These are phyloP conservation scores for Komagataella phaffii DNA, from an alignment of 805 yeast species.

Conservation along the genomic window DNA sequence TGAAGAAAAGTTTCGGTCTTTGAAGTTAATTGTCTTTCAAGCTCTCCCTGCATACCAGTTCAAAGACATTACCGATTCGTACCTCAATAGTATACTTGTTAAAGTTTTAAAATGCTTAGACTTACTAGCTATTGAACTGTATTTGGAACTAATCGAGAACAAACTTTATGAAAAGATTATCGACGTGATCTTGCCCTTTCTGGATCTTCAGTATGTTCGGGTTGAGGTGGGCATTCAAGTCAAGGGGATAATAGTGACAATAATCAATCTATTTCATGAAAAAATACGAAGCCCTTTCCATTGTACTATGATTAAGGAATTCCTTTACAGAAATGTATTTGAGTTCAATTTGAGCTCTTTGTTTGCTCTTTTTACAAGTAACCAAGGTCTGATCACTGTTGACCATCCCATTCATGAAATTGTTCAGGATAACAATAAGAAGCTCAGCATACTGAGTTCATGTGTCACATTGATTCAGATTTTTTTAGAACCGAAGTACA, in stretches of 20 bases:
- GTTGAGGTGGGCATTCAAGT: slow-evolving; percentile 1
- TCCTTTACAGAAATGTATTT: background rate
- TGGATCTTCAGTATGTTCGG: background rate
- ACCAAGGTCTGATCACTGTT: background rate
- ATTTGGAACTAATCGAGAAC: background rate
- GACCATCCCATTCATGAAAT: background rate
- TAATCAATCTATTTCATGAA: slow-evolving; percentile 1
- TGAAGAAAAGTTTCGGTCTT: background rate
- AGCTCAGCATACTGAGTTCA: slow-evolving; percentile 1
- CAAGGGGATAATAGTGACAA: slow-evolving; percentile 1
- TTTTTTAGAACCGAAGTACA: background rate
- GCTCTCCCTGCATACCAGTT: background rate
- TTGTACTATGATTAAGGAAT: background rate
- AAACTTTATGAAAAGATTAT: background rate
- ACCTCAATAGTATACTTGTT: background rate
- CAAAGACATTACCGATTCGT: background rate
- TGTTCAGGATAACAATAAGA: background rate
- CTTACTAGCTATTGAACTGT: background rate
- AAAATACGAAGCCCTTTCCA: background rate
- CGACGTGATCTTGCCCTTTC: slow-evolving; percentile 1
- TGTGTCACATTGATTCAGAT: slow-evolving; percentile 1
- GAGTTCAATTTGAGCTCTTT: background rate
- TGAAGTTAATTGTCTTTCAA: background rate
- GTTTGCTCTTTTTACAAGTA: background rate
- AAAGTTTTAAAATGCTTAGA: background rate